Percentiles rank a stretch among this genome's conserved stretches.
Evolutionary conservation across 352 stramenopile species (phyloP).

Genomic region (Pythium phragmitis): DNA sequence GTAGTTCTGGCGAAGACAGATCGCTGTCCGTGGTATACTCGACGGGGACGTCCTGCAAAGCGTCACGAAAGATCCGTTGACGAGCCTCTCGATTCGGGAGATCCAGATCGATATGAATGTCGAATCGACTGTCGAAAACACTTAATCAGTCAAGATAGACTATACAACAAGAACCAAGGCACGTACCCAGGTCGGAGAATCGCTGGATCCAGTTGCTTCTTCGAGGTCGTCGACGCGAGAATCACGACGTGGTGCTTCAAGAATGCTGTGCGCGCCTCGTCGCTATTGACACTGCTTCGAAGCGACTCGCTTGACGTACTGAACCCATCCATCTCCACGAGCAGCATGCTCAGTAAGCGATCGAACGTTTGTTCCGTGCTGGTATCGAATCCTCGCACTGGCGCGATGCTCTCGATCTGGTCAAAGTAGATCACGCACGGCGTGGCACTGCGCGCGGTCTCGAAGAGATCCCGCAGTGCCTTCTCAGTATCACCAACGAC

Average conservation of each 20-base stretch:
- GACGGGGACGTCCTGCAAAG: constrained; percentile 50
- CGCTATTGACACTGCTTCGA: constrained; percentile 32
- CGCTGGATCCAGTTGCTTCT: constrained; percentile 75
- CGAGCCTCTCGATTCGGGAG: constrained; percentile 61
- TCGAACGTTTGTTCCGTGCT: constrained; percentile 93
- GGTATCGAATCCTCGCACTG: constrained; percentile 86
- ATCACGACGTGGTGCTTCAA: constrained; percentile 85
- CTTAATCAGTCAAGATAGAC: no score
- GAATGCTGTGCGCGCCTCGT: constrained; percentile 53
- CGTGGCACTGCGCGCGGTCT: constrained; percentile 77
- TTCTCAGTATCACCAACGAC: constrained; percentile 90
- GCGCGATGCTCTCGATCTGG: constrained; percentile 90
- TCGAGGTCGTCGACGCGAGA: constrained; percentile 75
- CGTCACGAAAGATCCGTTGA: constrained; percentile 45
- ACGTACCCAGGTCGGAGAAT: constrained; percentile 84
- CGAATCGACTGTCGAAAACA: constrained; percentile 55
- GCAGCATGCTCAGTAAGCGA: constrained; percentile 87
- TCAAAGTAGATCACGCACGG: constrained; percentile 92
- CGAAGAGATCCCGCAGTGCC: constrained; percentile 84
- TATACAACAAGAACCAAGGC: not conserved
- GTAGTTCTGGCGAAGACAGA: constrained; percentile 31
- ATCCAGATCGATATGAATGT: constrained; percentile 70
- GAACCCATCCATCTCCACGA: constrained; percentile 92
- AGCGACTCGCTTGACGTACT: constrained; percentile 41
- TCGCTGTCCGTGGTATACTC: constrained; percentile 40